Evolutionary conservation across 257 asterid species (phyloP).

Genomic region (Scutellaria baicalensis): DNA sequence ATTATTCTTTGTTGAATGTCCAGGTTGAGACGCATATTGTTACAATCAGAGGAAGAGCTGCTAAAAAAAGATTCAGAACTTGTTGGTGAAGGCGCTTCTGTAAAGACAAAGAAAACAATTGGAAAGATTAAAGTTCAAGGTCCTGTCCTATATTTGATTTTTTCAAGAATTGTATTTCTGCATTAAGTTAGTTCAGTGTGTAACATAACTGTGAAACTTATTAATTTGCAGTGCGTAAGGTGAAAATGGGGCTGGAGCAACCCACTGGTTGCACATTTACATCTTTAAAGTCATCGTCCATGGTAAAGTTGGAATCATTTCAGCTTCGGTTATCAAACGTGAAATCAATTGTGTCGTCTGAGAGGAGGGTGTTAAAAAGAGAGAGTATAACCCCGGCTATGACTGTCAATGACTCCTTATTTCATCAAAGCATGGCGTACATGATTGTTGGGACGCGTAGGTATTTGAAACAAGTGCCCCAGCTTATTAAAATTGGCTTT

Average conservation of each 20-base stretch:
- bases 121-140: constrained; percentile 96
- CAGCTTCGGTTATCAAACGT: constrained; percentile 57
- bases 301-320: constrained; percentile 57
- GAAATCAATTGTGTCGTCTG: constrained; percentile 66
- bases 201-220: neutral
- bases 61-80: constrained; percentile 63
- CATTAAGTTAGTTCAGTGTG: neutral
- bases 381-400: constrained; percentile 48
- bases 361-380: constrained; percentile 57
- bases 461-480: constrained; percentile 67
- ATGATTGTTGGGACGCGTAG: constrained; percentile 64
- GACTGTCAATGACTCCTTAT: constrained; percentile 50
- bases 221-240: constrained; percentile 71
- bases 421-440: constrained; percentile 61
- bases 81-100: constrained; percentile 67
- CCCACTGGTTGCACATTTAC: constrained; percentile 79
- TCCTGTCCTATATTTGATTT: constrained; percentile 13
- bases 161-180: constrained; percentile 1
- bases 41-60: constrained; percentile 89
- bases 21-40: constrained; percentile 63
- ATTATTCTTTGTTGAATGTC: neutral
- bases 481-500: constrained; percentile 58
- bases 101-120: constrained; percentile 67
- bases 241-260: constrained; percentile 83
- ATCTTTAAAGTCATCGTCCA: constrained; percentile 57